These are phyloP conservation scores for Anethum foeniculum DNA, from an alignment of 140 eudicot genomes.

Conservation along the genomic window DNA sequence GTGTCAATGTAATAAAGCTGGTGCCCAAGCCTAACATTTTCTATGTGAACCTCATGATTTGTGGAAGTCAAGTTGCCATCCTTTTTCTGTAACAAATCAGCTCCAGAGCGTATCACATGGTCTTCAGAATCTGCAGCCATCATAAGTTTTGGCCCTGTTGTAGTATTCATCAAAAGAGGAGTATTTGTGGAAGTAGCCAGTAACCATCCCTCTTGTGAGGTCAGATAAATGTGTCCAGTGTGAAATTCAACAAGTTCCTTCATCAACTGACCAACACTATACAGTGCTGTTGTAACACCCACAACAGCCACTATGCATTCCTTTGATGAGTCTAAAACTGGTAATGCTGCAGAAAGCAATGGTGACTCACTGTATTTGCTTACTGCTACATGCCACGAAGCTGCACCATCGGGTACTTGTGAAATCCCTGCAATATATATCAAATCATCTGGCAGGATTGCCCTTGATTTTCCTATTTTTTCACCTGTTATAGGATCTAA, in stretches of 20 bases:
- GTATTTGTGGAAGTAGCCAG: constrained; percentile 86
- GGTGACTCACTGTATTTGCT: constrained; percentile 81
- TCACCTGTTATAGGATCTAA: constrained; percentile 76
- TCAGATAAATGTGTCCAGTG: constrained; percentile 86
- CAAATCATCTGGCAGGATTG: constrained; percentile 78
- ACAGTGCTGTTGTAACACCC: constrained; percentile 84
- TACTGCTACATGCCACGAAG: constrained; percentile 94
- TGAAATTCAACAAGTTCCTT: constrained; percentile 84
- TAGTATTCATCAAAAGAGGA: constrained; percentile 59
- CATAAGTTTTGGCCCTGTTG: constrained; percentile 71
- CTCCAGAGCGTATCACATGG: constrained; percentile 62
- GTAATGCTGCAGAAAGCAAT: constrained; percentile 87
- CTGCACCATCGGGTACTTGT: constrained; percentile 90
- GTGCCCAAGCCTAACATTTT: constrained; percentile 63
- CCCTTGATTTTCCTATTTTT: constrained; percentile 53
- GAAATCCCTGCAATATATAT: constrained; percentile 91
- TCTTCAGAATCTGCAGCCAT: constrained; percentile 88
- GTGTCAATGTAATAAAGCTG: constrained; percentile 78
- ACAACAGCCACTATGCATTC: constrained; percentile 88
- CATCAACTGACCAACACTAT: constrained; percentile 94
- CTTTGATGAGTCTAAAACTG: constrained; percentile 65
- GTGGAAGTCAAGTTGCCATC: constrained; percentile 49
- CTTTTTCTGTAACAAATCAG: constrained; percentile 55
- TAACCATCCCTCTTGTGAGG: constrained; percentile 97
- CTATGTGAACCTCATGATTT: constrained; percentile 74